phyloP scores from a whole-genome alignment of 148 eudicot species.

The Suaeda aralocaspica region DNA sequence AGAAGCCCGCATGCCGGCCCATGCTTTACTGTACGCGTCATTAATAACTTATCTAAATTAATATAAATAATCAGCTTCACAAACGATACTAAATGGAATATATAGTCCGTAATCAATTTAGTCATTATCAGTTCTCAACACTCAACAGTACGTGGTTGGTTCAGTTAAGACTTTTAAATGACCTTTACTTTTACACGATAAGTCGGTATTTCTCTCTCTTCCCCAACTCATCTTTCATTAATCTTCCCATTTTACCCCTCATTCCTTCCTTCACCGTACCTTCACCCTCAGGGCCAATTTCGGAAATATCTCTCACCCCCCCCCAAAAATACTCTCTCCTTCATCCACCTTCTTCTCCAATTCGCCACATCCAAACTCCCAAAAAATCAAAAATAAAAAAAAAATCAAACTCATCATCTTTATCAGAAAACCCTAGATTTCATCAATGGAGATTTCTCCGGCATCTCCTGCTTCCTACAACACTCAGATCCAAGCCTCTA shows the following conservation, averaged over 20 bases:
- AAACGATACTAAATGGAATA: no score
- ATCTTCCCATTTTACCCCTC: background rate
- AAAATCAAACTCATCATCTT: background rate
- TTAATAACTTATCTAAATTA: no score
- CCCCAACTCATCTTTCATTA: background rate
- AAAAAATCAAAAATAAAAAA: no score
- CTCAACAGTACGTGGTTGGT: background rate
- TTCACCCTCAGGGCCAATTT: constrained; percentile 9
- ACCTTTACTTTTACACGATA: background rate
- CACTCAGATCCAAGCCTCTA: constrained; percentile 20
- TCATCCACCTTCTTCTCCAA: background rate
- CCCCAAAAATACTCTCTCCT: constrained; percentile 13
- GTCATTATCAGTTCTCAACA: no score
- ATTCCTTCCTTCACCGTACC: background rate
- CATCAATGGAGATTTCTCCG: constrained; percentile 44
- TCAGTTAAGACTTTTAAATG: background rate
- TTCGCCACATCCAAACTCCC: background rate
- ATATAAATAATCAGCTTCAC: no score
- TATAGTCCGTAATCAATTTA: no score
- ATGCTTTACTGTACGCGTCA: no score
- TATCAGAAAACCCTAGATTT: constrained; percentile 30
- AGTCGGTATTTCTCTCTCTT: constrained; percentile 8
- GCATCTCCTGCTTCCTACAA: constrained; percentile 24
- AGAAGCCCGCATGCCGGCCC: no score
- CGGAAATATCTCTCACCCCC: constrained; percentile 8